Evolutionary conservation across 305 asterid genomes (phyloP).

Genomic region (Fraxinus greggii): DNA sequence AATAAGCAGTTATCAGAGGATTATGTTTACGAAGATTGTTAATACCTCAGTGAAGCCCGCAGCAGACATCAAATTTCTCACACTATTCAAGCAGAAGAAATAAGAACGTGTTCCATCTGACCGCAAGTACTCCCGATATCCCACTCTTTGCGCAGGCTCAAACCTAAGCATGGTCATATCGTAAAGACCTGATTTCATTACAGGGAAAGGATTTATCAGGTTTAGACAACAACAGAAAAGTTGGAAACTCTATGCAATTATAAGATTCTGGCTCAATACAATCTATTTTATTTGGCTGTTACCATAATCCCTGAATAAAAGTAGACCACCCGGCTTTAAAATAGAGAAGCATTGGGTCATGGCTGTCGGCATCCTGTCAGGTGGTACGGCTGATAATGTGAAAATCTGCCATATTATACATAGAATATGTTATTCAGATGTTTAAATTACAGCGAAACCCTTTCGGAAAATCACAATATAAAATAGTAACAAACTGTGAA

Average conservation of each 20-base stretch:
- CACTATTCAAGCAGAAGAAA: slow-evolving; percentile 74
- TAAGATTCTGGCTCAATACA: slow-evolving; percentile 11
- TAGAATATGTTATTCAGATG: slow-evolving; percentile 17
- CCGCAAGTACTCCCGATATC: slow-evolving; percentile 78
- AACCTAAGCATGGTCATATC: slow-evolving; percentile 99
- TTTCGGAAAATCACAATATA: neutral
- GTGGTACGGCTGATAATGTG: slow-evolving; percentile 87
- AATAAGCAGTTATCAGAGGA: neutral
- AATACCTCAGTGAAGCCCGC: slow-evolving; percentile 82
- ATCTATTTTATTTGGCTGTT: slow-evolving; percentile 26
- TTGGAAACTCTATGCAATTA: neutral
- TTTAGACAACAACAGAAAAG: neutral
- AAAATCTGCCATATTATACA: slow-evolving; percentile 59
- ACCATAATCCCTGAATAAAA: slow-evolving; percentile 94
- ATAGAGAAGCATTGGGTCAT: slow-evolving; percentile 64
- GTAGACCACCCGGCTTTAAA: slow-evolving; percentile 80
- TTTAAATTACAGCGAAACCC: neutral
- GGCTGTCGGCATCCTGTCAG: slow-evolving; percentile 63
- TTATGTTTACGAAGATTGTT: slow-evolving; percentile 7
- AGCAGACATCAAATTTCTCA: slow-evolving; percentile 51
- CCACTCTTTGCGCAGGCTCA: slow-evolving; percentile 62
- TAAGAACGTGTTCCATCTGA: slow-evolving; percentile 88
- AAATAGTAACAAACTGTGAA: slow-evolving; percentile 7
- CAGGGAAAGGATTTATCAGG: slow-evolving; percentile 9
- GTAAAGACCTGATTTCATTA: slow-evolving; percentile 61